These are phyloP conservation scores for Scenedesmus sp. DNA, from an alignment of 163 green algal genomes.

Conservation along the genomic window DNA sequence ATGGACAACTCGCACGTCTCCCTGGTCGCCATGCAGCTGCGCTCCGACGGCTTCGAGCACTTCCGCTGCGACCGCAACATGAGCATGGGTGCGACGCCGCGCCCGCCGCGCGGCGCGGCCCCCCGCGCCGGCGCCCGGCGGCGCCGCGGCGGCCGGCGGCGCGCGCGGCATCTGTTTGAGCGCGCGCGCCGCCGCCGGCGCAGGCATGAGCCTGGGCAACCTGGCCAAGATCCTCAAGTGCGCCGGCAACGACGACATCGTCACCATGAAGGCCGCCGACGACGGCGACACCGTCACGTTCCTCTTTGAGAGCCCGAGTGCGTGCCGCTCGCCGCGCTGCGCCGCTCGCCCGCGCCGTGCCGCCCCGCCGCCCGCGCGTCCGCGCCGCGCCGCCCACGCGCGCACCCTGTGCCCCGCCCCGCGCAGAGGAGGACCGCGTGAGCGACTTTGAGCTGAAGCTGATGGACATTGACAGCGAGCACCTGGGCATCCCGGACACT, in stretches of 20 bases:
- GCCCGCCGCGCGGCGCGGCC: too few relatives aligned
- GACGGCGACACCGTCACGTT: constrained; percentile 93
- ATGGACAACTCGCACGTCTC: constrained; percentile 99
- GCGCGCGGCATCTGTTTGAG: background rate
- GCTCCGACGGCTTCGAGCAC: constrained; percentile 96
- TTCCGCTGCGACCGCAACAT: constrained; percentile 94
- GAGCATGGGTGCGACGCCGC: constrained; percentile 74
- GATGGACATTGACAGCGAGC: constrained; percentile 99
- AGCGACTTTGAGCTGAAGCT: constrained; percentile 99
- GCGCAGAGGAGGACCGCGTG: constrained; percentile 47
- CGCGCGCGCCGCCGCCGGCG: background rate
- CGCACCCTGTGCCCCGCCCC: background rate
- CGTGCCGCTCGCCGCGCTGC: background rate
- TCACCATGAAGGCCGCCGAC: constrained; percentile 98
- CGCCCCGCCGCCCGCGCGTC: background rate
- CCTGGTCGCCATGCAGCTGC: constrained; percentile 87
- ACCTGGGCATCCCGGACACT: constrained; percentile 97
- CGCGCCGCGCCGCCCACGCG: background rate
- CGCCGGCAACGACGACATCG: constrained; percentile 93
- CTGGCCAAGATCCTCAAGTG: constrained; percentile 98
- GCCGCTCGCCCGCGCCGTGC: too few relatives aligned
- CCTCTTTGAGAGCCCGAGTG: constrained; percentile 91
- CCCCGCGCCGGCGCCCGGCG: too few relatives aligned
- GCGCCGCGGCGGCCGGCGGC: background rate
- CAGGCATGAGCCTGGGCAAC: constrained; percentile 77